Base-by-base conservation (phyloP, 257 asterid genomes). In the Verbena officinalis region DNA sequence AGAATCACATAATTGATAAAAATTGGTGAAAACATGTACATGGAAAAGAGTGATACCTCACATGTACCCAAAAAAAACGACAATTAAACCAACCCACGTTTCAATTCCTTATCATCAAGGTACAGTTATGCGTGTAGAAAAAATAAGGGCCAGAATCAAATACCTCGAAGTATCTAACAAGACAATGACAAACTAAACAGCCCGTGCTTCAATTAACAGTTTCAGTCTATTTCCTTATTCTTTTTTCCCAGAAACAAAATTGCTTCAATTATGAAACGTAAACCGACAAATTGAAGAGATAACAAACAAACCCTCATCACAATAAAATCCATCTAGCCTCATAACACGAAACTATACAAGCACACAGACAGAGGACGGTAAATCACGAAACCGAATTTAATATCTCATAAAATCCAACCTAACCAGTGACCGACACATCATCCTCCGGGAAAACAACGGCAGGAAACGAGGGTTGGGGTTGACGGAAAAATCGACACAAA, bases 401-500 rank as follows among this genome's bases (percentile, higher is more conserved):
- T 12, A 44, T 27, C 20, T 30, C 55, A 3, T 7, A 48, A 11
- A 3, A 10, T 33, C 51, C 27, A 46, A 34, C 7, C 53, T 8
- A 56, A 21, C 51, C 5, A 61, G 44, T 12, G 48, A 17, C 51
- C 5, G 56, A 44, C 55, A 68, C 16, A 64, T 17, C 15, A 49
- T 15, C 40, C 34, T 14, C 16, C 44, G 42, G 33, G 21, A 48
- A 13, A 21, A 15, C 0, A 36, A 36, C 40, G 11, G 11, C 11
- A 9, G 11, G 7, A 36, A 36, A 36, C 36, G 7, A 30, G 36
- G 33, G 43, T 24, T 23, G 54, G 43, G 13, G 55, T 20, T n/a
- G n/a, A n/a, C n/a, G n/a, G 40, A 48, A 60, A 67, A 53, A 49
- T 22, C 52, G 33, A 14, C 49, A 12, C 69, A 62, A 27, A 27